Percentiles rank a stretch among this genome's conserved stretches.
These are phyloP conservation scores for Penicillium sp. DNA, from an alignment of 2,329 filamentous ascomycete genomes.

Conservation along the genomic window DNA sequence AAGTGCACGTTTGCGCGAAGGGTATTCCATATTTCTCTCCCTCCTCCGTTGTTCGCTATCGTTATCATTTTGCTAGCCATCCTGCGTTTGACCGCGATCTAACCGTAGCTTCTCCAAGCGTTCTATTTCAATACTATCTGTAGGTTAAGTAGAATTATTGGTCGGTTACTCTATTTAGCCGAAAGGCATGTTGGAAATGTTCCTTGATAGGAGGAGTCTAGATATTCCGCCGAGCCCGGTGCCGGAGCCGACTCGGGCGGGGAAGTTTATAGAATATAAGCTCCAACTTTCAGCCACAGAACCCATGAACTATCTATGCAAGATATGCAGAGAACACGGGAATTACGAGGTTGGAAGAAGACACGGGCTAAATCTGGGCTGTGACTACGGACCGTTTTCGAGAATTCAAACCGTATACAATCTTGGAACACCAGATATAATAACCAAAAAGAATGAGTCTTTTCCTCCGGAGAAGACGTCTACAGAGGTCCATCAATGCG, in stretches of 20 bases:
- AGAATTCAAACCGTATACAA: not conserved
- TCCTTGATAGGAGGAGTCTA: not conserved
- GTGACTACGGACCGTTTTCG: not conserved
- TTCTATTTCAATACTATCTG: not conserved
- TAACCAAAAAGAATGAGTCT: not conserved
- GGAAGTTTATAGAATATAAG: not conserved
- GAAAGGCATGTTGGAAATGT: not conserved
- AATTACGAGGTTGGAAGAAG: not conserved
- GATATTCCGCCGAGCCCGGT: not conserved
- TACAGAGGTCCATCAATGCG: not conserved
- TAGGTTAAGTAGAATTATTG: not conserved
- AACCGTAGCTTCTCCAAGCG: not conserved
- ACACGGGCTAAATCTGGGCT: not conserved
- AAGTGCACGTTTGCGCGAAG: not conserved
- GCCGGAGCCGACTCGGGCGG: not conserved
- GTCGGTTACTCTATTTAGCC: not conserved
- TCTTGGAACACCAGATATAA: not conserved
- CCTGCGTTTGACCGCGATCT: not conserved
- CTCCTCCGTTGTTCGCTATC: not conserved
- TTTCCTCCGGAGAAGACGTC: not conserved
- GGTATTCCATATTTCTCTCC: not conserved
- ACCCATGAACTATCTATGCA: not conserved
- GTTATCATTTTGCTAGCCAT: not conserved
- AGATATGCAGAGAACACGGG: not conserved
- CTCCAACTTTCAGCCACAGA: not conserved